Conservation (phyloP, 495 filamentous ascomycete species). For the Aspergillus haitiensis region DNA sequence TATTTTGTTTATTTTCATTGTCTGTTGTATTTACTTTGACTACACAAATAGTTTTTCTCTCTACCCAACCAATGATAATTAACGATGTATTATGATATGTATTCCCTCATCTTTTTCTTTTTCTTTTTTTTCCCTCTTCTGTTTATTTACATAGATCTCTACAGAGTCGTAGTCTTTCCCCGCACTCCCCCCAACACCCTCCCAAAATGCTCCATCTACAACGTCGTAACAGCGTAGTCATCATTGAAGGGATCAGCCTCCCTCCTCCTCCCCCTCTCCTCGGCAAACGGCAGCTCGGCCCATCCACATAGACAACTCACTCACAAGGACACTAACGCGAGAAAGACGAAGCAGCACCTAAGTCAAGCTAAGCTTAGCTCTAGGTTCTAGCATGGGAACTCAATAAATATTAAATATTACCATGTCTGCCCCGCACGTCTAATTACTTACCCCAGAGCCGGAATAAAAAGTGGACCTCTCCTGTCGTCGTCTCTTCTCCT, state of each 20-base stretch:
- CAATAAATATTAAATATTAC: too few species aligned
- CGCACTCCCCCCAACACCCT: neutral
- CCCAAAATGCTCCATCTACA: neutral
- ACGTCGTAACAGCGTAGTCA: neutral
- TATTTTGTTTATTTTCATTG: neutral
- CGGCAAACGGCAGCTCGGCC: slow-evolving; percentile 14
- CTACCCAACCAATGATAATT: neutral
- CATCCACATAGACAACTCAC: slow-evolving; percentile 1
- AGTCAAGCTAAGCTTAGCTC: too few species aligned
- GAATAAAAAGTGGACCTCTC: too few species aligned
- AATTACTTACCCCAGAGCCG: neutral
- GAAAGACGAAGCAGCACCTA: too few species aligned
- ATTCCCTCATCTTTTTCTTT: too few species aligned
- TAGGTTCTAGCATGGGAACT: too few species aligned
- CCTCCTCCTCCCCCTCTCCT: neutral
- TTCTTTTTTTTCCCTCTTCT: too few species aligned
- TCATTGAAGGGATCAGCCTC: neutral
- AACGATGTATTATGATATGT: too few species aligned
- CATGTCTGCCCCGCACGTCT: too few species aligned
- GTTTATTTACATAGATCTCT: too few species aligned
- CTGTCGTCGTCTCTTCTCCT: neutral
- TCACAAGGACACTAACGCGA: neutral
- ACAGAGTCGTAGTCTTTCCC: neutral
- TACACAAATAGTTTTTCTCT: neutral
- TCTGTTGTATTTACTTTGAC: neutral